phyloP scores from a whole-genome alignment of 2,329 filamentous ascomycete genomes.

The Colletotrichum chrysophilum region DNA sequence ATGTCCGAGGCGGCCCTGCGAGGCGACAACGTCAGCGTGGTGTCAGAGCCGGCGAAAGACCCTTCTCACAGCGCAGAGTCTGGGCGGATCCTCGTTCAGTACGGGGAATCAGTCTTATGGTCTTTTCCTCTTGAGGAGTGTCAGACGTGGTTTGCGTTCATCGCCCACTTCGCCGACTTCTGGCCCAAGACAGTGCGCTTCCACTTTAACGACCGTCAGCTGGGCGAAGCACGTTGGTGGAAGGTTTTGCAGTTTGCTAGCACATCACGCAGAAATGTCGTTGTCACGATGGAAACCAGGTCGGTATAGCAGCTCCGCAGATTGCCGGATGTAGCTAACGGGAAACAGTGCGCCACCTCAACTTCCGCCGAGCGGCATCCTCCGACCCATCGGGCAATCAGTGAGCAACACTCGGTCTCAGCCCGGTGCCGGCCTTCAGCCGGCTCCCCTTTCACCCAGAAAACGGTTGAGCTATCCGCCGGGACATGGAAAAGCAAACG shows the following conservation, averaged over 20 bases:
- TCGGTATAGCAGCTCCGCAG: neutral
- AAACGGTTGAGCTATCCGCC: constrained; percentile 2
- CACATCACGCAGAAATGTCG: constrained; percentile 23
- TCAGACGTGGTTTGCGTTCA: constrained; percentile 48
- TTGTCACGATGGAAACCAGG: constrained; percentile 24
- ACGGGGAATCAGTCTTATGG: constrained; percentile 41
- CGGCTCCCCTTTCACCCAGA: neutral
- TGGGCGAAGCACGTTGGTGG: constrained; percentile 33
- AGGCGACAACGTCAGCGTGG: constrained; percentile 34
- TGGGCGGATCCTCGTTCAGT: constrained; percentile 37
- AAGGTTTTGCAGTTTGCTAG: constrained; percentile 32
- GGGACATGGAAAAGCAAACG: neutral
- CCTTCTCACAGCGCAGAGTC: constrained; percentile 10
- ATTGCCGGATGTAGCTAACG: neutral
- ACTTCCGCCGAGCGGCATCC: constrained; percentile 10
- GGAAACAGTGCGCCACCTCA: constrained; percentile 3
- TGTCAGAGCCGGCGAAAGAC: constrained; percentile 31
- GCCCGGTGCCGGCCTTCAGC: neutral
- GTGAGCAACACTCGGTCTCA: neutral
- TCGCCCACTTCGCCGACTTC: constrained; percentile 46
- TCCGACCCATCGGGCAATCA: neutral
- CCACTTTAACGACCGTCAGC: constrained; percentile 32
- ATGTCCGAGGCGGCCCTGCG: constrained; percentile 38
- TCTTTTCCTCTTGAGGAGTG: constrained; percentile 42
- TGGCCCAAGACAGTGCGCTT: constrained; percentile 46